A percentile compares a stretch with the other conserved stretches of the same genome.
Evolutionary conservation across 352 stramenopile genomes (phyloP).

Genomic region (Globisporangium nagaii): DNA sequence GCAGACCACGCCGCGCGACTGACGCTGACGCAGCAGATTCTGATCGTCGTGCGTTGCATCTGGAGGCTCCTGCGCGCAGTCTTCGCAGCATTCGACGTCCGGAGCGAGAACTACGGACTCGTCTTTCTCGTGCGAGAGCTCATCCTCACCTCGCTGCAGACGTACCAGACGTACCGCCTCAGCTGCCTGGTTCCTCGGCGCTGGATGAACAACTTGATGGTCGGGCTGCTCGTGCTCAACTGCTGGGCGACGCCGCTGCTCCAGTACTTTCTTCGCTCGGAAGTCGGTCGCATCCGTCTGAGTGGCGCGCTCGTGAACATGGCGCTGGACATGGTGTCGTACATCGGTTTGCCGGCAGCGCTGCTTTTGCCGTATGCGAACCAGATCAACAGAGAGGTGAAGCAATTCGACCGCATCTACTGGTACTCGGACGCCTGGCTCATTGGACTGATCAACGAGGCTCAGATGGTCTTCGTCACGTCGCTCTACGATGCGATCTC

Average conservation of each 20-base stretch:
- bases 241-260: slow-evolving; percentile 18
- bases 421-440: slow-evolving; percentile 21
- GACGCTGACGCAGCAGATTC: background rate
- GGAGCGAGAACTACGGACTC: background rate
- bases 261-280: background rate
- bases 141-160: background rate
- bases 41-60: background rate
- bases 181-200: slow-evolving; percentile 9
- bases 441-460: slow-evolving; percentile 18
- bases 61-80: background rate
- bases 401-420: slow-evolving; percentile 7
- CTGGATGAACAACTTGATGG: slow-evolving; percentile 19
- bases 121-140: background rate
- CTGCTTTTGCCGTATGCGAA: slow-evolving; percentile 15
- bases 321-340: slow-evolving; percentile 6
- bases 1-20: background rate
- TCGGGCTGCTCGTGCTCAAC: slow-evolving; percentile 16
- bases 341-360: slow-evolving; percentile 14
- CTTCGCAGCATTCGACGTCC: background rate
- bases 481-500: slow-evolving; percentile 11
- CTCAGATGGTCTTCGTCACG: slow-evolving; percentile 15
- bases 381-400: slow-evolving; percentile 4
- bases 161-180: slow-evolving; percentile 8
- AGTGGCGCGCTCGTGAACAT: background rate
- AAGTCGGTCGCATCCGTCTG: background rate